These are phyloP conservation scores for Boletus rubescentipes DNA, from an alignment of 768 basidiomycete genomes.

Conservation along the genomic window DNA sequence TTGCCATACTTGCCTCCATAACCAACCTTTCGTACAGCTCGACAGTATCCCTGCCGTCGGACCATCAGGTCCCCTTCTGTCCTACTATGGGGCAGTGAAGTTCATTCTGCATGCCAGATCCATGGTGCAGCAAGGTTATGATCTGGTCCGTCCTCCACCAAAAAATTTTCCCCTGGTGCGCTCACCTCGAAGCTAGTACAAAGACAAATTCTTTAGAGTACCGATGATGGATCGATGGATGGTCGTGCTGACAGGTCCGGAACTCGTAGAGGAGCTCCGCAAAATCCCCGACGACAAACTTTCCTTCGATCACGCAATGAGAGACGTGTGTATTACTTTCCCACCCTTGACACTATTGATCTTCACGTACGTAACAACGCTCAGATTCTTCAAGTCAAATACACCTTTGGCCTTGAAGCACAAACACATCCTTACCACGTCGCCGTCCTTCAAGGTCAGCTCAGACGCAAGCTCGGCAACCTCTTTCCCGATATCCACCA, in stretches of 20 bases:
- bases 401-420: conserved; percentile 37
- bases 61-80: conserved; percentile 34
- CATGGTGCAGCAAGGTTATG: conserved; percentile 39
- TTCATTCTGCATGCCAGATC: conserved; percentile 32
- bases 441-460: conserved; percentile 29
- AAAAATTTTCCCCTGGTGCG: neutral
- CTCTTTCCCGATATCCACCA: conserved; percentile 35
- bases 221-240: conserved; percentile 45
- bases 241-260: conserved; percentile 41
- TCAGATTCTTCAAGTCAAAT: conserved; percentile 38
- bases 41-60: conserved; percentile 36
- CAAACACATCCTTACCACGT: conserved; percentile 38
- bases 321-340: conserved; percentile 34
- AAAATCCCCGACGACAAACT: conserved; percentile 47
- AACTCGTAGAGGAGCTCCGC: conserved; percentile 51
- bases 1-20: neutral
- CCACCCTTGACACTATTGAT: neutral
- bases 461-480: conserved; percentile 34
- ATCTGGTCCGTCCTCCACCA: conserved; percentile 23
- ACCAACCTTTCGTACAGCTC: conserved; percentile 21
- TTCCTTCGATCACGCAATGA: conserved; percentile 40
- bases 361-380: conserved; percentile 18
- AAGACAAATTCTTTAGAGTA: conserved; percentile 42
- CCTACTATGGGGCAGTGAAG: conserved; percentile 31
- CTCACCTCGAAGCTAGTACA: conserved; percentile 28